Evolutionary conservation across 371 early-diverging fungal genomes (phyloP).

Genomic region (Mortierella sp.): DNA sequence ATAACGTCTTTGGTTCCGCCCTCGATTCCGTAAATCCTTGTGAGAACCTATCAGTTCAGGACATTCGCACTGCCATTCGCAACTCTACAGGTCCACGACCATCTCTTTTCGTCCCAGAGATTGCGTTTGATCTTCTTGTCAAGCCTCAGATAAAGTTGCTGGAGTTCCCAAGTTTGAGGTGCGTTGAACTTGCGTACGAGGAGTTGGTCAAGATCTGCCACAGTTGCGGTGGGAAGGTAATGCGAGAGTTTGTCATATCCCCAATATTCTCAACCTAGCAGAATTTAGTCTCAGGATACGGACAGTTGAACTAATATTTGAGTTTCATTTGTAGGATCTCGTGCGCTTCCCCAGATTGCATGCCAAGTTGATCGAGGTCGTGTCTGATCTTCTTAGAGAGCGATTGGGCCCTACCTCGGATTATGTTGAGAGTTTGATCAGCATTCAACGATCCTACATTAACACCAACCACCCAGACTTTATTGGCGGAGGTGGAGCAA

Average conservation of each 20-base stretch:
- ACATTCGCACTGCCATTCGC: conserved; percentile 91
- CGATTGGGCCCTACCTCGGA: conserved; percentile 76
- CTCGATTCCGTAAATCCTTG: conserved; percentile 84
- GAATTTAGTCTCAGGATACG: background rate
- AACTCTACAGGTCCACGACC: conserved; percentile 92
- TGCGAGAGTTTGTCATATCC: background rate
- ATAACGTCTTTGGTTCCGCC: conserved; percentile 84
- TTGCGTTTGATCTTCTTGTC: conserved; percentile 90
- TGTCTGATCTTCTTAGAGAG: conserved; percentile 86
- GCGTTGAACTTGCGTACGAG: conserved; percentile 90
- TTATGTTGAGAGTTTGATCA: conserved; percentile 86
- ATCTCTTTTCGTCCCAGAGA: conserved; percentile 91
- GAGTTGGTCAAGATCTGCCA: conserved; percentile 92
- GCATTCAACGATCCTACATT: conserved; percentile 91
- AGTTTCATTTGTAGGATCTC: conserved; percentile 65
- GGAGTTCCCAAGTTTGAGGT: conserved; percentile 85
- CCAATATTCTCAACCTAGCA: background rate
- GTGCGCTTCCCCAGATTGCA: conserved; percentile 86
- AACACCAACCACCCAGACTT: conserved; percentile 96
- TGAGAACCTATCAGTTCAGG: conserved; percentile 80
- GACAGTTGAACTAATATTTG: background rate
- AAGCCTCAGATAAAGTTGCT: conserved; percentile 86
- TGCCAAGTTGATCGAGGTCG: conserved; percentile 79
- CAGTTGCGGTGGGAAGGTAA: conserved; percentile 82
- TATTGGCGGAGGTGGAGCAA: conserved; percentile 82